Percentiles rank a stretch among this genome's conserved stretches.
Evolutionary conservation across 139 green algal genomes (phyloP).

Genomic region (Yamagishiella unicocca): DNA sequence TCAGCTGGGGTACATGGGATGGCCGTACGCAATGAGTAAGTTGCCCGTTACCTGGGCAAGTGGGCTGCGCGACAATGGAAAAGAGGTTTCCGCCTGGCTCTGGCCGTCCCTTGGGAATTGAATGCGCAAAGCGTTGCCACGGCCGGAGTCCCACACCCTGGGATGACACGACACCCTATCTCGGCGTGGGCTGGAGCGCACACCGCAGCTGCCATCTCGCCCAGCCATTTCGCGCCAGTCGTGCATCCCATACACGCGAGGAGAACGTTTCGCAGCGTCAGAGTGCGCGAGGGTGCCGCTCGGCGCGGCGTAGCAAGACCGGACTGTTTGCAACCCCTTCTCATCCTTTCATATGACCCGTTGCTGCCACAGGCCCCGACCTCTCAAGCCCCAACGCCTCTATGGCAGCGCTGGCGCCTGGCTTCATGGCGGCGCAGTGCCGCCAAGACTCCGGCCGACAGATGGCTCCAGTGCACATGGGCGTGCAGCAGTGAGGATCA

Average conservation of each 20-base stretch:
- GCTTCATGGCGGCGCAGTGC: neutral
- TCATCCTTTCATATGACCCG: neutral
- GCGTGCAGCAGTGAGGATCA: slow-evolving; percentile 9
- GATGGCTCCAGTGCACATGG: neutral
- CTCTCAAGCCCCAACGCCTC: neutral
- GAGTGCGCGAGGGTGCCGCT: no score
- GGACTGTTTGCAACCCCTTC: no score
- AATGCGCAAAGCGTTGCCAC: no score
- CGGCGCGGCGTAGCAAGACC: no score
- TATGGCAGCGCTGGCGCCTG: neutral
- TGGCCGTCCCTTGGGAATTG: neutral
- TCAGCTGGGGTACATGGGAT: slow-evolving; percentile 12
- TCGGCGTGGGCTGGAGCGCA: neutral
- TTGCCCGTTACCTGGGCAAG: no score
- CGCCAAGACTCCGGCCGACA: neutral
- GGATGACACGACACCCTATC: neutral
- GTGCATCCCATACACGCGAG: neutral
- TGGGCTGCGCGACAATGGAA: no score
- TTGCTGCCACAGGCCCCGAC: neutral
- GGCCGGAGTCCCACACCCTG: no score
- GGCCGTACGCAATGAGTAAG: neutral
- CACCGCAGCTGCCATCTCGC: neutral
- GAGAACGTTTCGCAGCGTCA: no score
- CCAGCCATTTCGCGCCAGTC: neutral
- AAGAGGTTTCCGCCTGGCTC: neutral